Conservation (phyloP, 306 rosid genomes). For the Lathyrus sativus region DNA sequence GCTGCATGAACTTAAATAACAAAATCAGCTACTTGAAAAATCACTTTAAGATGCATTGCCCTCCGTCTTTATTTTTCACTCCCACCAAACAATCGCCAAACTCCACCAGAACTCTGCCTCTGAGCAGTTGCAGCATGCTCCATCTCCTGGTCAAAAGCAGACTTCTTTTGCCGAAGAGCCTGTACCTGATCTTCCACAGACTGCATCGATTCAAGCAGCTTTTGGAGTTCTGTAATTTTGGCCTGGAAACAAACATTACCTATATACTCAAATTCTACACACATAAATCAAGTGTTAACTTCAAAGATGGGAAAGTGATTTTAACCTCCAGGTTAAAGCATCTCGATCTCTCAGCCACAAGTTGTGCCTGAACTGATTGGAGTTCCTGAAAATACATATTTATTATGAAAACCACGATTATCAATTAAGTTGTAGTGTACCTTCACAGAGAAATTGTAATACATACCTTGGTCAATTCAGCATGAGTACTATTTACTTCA, state of each 20-base stretch:
- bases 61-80: conserved; percentile 36
- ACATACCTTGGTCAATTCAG: conserved; percentile 86
- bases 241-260: conserved; percentile 59
- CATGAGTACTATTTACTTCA: conserved; percentile 69
- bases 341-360: conserved; percentile 92
- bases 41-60: conserved; percentile 30
- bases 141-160: conserved; percentile 67
- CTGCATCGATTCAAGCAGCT: conserved; percentile 72
- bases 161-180: conserved; percentile 78
- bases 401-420: conserved; percentile 36
- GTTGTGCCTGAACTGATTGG: conserved; percentile 87
- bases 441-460: conserved; percentile 27
- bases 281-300: neutral
- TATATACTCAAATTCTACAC: conserved; percentile 20
- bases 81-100: conserved; percentile 82
- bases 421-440: neutral
- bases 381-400: conserved; percentile 70
- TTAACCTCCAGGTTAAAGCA: conserved; percentile 90
- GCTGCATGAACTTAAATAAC: conserved; percentile 33
- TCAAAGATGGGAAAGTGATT: conserved; percentile 19
- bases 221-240: conserved; percentile 79
- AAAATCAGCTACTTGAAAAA: conserved; percentile 30
- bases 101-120: conserved; percentile 84
- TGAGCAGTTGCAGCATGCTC: conserved; percentile 67
- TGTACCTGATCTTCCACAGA: conserved; percentile 80